Percentiles rank a stretch among this genome's conserved stretches.
Conservation (phyloP, 2,329 filamentous ascomycete species). For the Kalmusia sp. region DNA sequence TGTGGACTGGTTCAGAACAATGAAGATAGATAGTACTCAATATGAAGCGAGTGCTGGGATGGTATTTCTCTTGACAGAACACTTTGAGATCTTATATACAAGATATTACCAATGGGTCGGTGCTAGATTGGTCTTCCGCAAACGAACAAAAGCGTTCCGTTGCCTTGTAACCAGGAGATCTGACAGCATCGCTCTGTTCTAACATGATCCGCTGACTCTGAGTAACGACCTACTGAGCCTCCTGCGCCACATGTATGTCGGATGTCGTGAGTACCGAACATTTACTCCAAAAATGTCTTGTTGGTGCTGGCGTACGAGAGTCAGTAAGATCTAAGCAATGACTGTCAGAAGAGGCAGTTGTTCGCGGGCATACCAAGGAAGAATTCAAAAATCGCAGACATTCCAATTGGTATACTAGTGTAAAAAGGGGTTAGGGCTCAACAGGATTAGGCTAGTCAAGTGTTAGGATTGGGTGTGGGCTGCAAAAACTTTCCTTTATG, state of each 20-base stretch:
- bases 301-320: background rate
- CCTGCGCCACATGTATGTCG: background rate
- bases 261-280: background rate
- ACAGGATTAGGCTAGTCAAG: too few relatives aligned
- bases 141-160: constrained; percentile 6
- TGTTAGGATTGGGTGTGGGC: too few relatives aligned
- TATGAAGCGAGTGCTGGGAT: background rate
- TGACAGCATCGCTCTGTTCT: background rate
- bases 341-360: background rate
- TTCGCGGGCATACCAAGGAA: too few relatives aligned
- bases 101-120: background rate
- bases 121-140: background rate
- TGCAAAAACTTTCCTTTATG: too few relatives aligned
- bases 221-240: background rate
- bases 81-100: background rate
- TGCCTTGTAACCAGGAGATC: background rate
- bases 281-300: background rate
- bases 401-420: too few relatives aligned
- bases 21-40: background rate
- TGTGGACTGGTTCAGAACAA: background rate
- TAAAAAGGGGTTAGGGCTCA: too few relatives aligned
- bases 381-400: too few relatives aligned
- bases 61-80: background rate
- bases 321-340: background rate
- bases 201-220: background rate